Base-by-base conservation (phyloP, 192 early-diverging fungal species). In the Podila epicladia region DNA sequence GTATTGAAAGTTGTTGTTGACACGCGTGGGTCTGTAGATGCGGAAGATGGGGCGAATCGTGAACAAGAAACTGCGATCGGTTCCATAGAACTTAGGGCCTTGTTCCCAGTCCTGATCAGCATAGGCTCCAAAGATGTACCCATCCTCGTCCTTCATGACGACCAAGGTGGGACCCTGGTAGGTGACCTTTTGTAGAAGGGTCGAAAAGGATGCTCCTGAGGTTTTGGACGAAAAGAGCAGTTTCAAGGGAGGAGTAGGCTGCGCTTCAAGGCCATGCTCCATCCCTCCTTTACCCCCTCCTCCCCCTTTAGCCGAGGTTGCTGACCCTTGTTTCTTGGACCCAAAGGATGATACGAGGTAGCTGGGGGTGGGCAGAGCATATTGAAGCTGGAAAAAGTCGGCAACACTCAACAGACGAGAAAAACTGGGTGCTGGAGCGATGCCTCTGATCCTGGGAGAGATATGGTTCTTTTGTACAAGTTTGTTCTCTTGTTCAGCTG, bases 1-100 rank as follows among this genome's bases (percentile, higher is more conserved):
- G 71, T 95, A 95, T 62, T 93, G 92, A 65, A 88, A 95, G 72
- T 95, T 86, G 55, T 82, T 67, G 78, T 95, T 95, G 19, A 88
- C 80, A 5, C 72, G 82, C 4, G 84, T 78, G 0, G 61, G 64
- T 24, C 58, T 60, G 45, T 72, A 85, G 50, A 74, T 59, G 57
- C 85, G 53, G 62, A 78, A 65, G 9, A 53, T 55, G 2, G 79
- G 65, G 50, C 62, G 37, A 31, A 86, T 32, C 9, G 75, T 69
- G 66, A 92, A 93, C 58, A 94, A 75, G 57, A 93, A 88, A 55
- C 89, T 92, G 32, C 82, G 72, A 13, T 85, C 82, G 1, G 74
- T 79, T 6, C 93, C 93, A 37, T 87, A 90, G 83, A 90, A 95
- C 20, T 89, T 82, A 4, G 93, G 91, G 9, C 63, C 48, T n/a